Evolutionary conservation across 225 moss, liverwort and hornwort genomes (phyloP).

Genomic region (Lunularia cruciata): DNA sequence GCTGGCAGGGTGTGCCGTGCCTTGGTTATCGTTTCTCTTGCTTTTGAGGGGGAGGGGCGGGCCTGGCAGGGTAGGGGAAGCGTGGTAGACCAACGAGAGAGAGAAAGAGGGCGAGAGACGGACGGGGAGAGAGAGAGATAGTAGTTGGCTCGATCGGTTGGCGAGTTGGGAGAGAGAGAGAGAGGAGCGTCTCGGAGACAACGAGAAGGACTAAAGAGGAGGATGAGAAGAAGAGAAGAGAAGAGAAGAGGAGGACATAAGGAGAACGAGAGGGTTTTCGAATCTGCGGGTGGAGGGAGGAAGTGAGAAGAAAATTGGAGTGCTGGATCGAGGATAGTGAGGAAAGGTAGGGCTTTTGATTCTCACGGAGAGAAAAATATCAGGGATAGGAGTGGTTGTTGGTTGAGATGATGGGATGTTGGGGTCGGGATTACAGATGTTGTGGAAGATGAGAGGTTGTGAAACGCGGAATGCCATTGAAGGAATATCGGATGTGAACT

Average conservation of each 20-base stretch:
- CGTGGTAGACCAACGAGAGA: neutral
- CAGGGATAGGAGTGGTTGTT: constrained; percentile 14
- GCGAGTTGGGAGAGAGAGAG: neutral
- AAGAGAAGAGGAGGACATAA: too few relatives aligned
- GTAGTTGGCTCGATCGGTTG: constrained; percentile 15
- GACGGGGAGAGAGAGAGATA: neutral
- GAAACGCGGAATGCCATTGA: neutral
- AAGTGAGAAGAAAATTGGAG: constrained; percentile 12
- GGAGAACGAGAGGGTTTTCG: neutral
- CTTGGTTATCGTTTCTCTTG: constrained; percentile 15
- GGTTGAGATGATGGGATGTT: constrained; percentile 22
- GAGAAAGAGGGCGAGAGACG: neutral
- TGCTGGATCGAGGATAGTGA: constrained; percentile 7
- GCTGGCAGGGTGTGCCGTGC: neutral
- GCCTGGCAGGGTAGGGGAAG: constrained; percentile 5
- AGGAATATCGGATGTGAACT: neutral
- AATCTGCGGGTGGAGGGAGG: neutral
- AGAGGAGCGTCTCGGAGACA: too few relatives aligned
- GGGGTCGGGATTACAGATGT: constrained; percentile 8
- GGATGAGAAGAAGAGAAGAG: too few relatives aligned
- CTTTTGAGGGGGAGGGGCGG: neutral
- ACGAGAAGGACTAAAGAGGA: too few relatives aligned
- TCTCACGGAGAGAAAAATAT: neutral
- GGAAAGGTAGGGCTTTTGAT: neutral
- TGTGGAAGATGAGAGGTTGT: constrained; percentile 2